Conservation (phyloP, 345 rosid species). For the Brassica rapa region DNA sequence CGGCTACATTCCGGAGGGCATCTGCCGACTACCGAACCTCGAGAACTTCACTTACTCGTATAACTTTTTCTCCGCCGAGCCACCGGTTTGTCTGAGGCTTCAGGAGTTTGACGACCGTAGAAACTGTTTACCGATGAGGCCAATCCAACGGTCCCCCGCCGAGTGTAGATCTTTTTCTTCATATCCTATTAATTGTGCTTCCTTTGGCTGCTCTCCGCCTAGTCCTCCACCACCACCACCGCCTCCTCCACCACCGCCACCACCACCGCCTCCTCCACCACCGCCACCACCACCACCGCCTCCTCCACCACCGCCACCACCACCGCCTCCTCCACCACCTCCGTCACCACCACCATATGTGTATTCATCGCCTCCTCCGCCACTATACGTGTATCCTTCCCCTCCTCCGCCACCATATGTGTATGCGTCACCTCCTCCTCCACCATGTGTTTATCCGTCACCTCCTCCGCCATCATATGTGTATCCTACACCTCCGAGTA, state of each 20-base stretch:
- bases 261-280: background rate
- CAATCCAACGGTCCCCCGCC: slow-evolving; percentile 57
- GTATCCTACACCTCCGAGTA: slow-evolving; percentile 28
- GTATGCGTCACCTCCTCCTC: slow-evolving; percentile 15
- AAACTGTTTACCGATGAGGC: slow-evolving; percentile 69
- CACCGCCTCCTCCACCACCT: slow-evolving; percentile 27
- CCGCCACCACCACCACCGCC: slow-evolving; percentile 28
- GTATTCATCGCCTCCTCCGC: slow-evolving; percentile 24
- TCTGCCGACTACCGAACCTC: slow-evolving; percentile 64
- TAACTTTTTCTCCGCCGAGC: slow-evolving; percentile 67
- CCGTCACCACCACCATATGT: slow-evolving; percentile 6
- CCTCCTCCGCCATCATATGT: slow-evolving; percentile 26
- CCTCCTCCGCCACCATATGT: slow-evolving; percentile 28
- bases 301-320: background rate
- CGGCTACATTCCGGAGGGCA: slow-evolving; percentile 62
- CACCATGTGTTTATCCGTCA: slow-evolving; percentile 17
- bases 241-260: slow-evolving; percentile 23
- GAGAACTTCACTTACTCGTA: slow-evolving; percentile 74
- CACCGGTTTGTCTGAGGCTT: slow-evolving; percentile 58
- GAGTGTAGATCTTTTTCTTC: slow-evolving; percentile 64
- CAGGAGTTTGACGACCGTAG: slow-evolving; percentile 51
- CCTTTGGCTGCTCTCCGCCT: slow-evolving; percentile 54
- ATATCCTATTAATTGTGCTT: slow-evolving; percentile 54
- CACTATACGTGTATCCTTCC: slow-evolving; percentile 12
- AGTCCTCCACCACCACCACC: slow-evolving; percentile 27